Evolutionary conservation across 75 land plant genomes (phyloP), one percentile per base, ranked within the genome.

Genomic region (Cunninghamia lanceolata): DNA sequence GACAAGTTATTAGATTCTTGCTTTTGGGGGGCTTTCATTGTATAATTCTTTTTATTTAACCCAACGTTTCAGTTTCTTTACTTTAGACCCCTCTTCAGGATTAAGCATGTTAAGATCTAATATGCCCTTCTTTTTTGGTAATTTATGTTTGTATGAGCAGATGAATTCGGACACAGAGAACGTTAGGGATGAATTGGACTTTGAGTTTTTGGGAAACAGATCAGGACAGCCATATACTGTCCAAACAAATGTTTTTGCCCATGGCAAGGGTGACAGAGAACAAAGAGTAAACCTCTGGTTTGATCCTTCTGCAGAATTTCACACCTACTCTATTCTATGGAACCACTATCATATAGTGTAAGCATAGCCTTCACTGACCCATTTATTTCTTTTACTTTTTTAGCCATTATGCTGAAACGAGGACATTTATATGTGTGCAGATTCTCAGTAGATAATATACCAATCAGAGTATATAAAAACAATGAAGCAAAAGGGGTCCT

Each of bases 401-500:
- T 5, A 42, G 45, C 28, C 43, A 77, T 35, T 17, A 50, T 74
- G 42, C 42, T 79, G 14, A 76, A 34, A 76, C 0, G 3, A 40
- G 46, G 82, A 39, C 21, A 40, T n/a, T 70, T 70, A 7, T 2
- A 32, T 70, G 14, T 70, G 74, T 89, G 87, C 92, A 96, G 99
- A 3, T 95, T 95, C 85, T 90, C 13, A n/a, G 94, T 96, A 45
- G 99, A 96, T 84, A 88, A 86, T 2, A 87, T 88, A 35, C 97
- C 99, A 0, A 94, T 96, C 15, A 92, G 99, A 30, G 97, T 94
- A 0, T 95, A 86, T 94, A 93, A 91, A 86, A 96, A 96, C 93
- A 93, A 92, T 75, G 88, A 80, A 78, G 91, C 86, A 0, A 89
- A 78, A 38, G 95, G 96, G 5, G 79, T 92, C 13, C 88, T 92